Percentiles rank a stretch among this genome's conserved stretches.
Evolutionary conservation across 176 grass and related monocot species (phyloP).

Genomic region (Thinopyrum elongatum): DNA sequence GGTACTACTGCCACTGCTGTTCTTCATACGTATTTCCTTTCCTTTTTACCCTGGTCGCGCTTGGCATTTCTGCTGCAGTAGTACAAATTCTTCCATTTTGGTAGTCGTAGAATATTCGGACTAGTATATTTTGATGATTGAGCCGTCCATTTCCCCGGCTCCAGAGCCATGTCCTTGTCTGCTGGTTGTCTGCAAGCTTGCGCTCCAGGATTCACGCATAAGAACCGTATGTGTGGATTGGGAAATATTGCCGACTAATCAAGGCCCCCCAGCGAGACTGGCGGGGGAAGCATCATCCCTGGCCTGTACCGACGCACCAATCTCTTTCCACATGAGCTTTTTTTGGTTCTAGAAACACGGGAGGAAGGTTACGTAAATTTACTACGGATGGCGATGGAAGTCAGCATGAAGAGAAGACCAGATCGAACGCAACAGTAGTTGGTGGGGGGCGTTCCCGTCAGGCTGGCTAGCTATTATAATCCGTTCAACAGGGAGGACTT

Average conservation of each 20-base stretch:
- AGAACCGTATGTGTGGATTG: constrained; percentile 25
- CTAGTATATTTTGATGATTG: constrained; percentile 29
- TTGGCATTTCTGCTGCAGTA: neutral
- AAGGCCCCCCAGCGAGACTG: constrained; percentile 45
- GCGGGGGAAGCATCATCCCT: constrained; percentile 50
- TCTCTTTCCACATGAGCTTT: neutral
- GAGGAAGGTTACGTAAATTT: constrained; percentile 20
- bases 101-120: constrained; percentile 12
- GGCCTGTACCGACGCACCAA: constrained; percentile 27
- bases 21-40: neutral
- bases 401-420: neutral
- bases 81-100: neutral
- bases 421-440: constrained; percentile 34
- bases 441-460: constrained; percentile 57
- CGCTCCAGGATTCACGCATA: constrained; percentile 41
- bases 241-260: constrained; percentile 33
- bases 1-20: constrained; percentile 18
- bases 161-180: constrained; percentile 36
- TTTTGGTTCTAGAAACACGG: constrained; percentile 38
- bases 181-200: constrained; percentile 44
- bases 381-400: constrained; percentile 11
- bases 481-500: constrained; percentile 18
- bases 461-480: constrained; percentile 21
- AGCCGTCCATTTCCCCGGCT: constrained; percentile 12
- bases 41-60: neutral